Evolutionary conservation across 225 moss, liverwort and hornwort genomes (phyloP), one percentile per base, ranked within the genome.

Genomic region (Thuidium tamariscinum): DNA sequence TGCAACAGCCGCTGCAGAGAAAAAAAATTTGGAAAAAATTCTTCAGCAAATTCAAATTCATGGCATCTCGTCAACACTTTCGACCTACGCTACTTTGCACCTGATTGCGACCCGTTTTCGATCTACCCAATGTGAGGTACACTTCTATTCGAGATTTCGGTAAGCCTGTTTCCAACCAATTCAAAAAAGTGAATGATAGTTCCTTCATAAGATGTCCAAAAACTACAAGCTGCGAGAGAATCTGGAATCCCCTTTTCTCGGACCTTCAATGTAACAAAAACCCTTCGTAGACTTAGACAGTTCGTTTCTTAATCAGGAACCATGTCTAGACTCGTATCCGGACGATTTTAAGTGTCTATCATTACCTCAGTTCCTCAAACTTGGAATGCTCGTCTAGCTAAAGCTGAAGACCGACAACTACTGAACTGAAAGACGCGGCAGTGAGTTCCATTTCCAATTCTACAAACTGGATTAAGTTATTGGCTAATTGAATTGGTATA

Each of bases 1-100:
- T 7, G 89, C 90, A 72, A 93, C 90, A 70, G 91, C 93, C 67
- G 93, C 90, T 93, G 59, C 34, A 62, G 1, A 16, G 20, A 79
- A 2, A 22, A 19, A 22, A 4, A 0, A 3, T n/a, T n/a, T n/a
- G 15, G 10, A 8, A 25, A 66, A 7, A 27, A 42, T 55, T 16
- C 12, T 41, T 59, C 60, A 36, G 37, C 20, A 6, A 21, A 22
- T 34, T 60, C 79, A 42, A 29, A 10, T n/a, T n/a, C n/a, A n/a
- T 36, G 27, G 5, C 44, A 72, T 71, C 46, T 46, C 17, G 44
- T 71, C 44, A 44, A 29, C 46, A 46, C 17, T 61, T 44, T 46
- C 46, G 30, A 39, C 17, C 9, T 26, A 11, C 39, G 17, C 5
- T 59, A 5, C 30, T n/a, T n/a, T 59, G 79, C 78, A 29, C 59